Conservation (phyloP, 371 early-diverging fungal genomes). For the Lichtheimia ornata region DNA sequence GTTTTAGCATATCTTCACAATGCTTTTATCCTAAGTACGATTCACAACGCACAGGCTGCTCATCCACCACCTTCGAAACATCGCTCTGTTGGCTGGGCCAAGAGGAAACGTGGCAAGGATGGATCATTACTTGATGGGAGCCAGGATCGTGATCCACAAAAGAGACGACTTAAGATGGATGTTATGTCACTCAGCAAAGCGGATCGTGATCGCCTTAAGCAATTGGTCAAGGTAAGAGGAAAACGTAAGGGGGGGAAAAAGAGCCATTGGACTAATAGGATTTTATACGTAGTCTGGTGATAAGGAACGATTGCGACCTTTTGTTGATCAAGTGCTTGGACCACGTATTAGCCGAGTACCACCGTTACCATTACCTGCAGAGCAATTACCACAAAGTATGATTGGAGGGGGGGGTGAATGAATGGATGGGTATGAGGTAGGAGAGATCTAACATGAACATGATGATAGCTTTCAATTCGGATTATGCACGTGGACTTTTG, state of each 20-base stretch:
- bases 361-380: slow-evolving; percentile 42
- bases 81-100: slow-evolving; percentile 65
- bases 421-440: not conserved
- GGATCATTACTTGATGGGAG: slow-evolving; percentile 41
- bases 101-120: slow-evolving; percentile 63
- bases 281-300: slow-evolving; percentile 23
- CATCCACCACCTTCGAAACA: slow-evolving; percentile 72
- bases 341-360: slow-evolving; percentile 52
- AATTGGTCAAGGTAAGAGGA: slow-evolving; percentile 59
- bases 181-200: slow-evolving; percentile 72
- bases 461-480: slow-evolving; percentile 51
- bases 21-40: slow-evolving; percentile 76
- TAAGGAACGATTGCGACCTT: slow-evolving; percentile 37
- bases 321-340: slow-evolving; percentile 36
- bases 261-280: not conserved
- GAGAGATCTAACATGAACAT: not conserved
- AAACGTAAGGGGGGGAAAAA: too few species aligned
- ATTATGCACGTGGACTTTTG: slow-evolving; percentile 69
- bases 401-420: not conserved
- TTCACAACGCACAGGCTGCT: slow-evolving; percentile 75
- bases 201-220: slow-evolving; percentile 70
- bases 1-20: slow-evolving; percentile 72
- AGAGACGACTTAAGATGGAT: slow-evolving; percentile 67
- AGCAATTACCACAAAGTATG: slow-evolving; percentile 56
- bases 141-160: slow-evolving; percentile 52